Evolutionary conservation across 2,329 filamentous ascomycete genomes (phyloP).

Genomic region (Fusarium sp.): DNA sequence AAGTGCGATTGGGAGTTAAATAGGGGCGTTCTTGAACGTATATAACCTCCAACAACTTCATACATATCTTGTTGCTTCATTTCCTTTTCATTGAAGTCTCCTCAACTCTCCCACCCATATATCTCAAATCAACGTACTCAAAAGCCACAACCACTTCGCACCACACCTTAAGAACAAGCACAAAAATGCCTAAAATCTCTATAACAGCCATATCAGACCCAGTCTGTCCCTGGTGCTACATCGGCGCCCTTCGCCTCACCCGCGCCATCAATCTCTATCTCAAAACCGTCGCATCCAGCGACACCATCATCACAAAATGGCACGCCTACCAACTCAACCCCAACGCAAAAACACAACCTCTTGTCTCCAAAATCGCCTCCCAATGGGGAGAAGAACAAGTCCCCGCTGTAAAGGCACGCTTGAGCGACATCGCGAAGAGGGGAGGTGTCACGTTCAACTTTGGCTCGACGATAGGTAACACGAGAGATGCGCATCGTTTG

Average conservation of each 20-base stretch:
- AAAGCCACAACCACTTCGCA: not conserved
- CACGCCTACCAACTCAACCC: conserved; percentile 87
- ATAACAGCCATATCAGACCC: conserved; percentile 87
- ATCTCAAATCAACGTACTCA: not conserved
- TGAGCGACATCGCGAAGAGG: conserved; percentile 70
- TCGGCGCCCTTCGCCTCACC: conserved; percentile 83
- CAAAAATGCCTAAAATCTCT: conserved; percentile 78
- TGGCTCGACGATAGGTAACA: conserved; percentile 63
- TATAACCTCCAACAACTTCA: not conserved
- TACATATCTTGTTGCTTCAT: not conserved
- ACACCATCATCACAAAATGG: conserved; percentile 83
- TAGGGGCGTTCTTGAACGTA: not conserved
- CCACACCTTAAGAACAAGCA: not conserved
- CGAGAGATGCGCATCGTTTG: conserved; percentile 67
- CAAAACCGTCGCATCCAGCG: conserved; percentile 71
- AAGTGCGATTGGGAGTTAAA: not conserved
- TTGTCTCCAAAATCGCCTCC: conserved; percentile 67
- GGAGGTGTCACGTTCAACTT: conserved; percentile 82
- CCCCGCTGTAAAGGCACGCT: conserved; percentile 69
- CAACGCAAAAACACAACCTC: conserved; percentile 65
- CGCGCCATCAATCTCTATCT: conserved; percentile 79
- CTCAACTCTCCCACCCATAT: not conserved
- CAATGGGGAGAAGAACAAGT: conserved; percentile 78
- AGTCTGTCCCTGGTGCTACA: conserved; percentile 85
- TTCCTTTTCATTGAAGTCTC: not conserved